Evolutionary conservation across 148 eudicot genomes (phyloP).

Genomic region (Cornus kousa): DNA sequence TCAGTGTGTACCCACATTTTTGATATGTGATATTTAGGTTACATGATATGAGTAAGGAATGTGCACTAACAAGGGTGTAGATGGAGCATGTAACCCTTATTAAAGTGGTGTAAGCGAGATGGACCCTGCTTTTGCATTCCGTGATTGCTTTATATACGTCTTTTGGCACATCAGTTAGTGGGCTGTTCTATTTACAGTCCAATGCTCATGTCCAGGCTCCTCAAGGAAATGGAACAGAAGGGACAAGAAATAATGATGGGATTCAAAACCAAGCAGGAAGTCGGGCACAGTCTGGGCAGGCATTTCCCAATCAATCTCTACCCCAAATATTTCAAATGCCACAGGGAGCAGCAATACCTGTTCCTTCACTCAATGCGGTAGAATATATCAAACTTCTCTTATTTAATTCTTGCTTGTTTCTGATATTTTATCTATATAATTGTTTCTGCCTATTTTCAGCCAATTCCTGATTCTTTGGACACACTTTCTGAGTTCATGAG

Average conservation of each 20-base stretch:
- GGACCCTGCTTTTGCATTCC: not conserved
- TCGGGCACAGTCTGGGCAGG: slow-evolving; percentile 52
- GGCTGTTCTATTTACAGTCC: slow-evolving; percentile 27
- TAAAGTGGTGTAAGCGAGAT: slow-evolving; percentile 1
- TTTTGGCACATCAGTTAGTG: slow-evolving; percentile 7
- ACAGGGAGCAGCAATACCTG: slow-evolving; percentile 56
- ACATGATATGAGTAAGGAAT: not conserved
- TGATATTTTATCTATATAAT: not conserved
- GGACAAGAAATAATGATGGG: slow-evolving; percentile 35
- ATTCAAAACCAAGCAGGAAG: slow-evolving; percentile 47
- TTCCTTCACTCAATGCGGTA: slow-evolving; percentile 74
- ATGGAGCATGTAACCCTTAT: slow-evolving; percentile 1
- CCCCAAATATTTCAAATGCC: slow-evolving; percentile 54
- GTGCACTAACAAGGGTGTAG: not conserved
- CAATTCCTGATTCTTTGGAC: slow-evolving; percentile 85
- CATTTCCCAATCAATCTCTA: slow-evolving; percentile 46
- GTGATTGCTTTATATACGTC: not conserved
- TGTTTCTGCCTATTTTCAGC: slow-evolving; percentile 42
- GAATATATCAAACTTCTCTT: not conserved
- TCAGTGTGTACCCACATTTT: not conserved
- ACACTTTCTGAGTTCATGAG: slow-evolving; percentile 82
- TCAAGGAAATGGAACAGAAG: slow-evolving; percentile 52
- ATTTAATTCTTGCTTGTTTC: slow-evolving; percentile 1
- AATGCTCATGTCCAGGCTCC: slow-evolving; percentile 33
- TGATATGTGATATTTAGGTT: not conserved